Evolutionary conservation across 2,329 filamentous ascomycete species (phyloP).

Genomic region (Sclerotinia nivalis): DNA sequence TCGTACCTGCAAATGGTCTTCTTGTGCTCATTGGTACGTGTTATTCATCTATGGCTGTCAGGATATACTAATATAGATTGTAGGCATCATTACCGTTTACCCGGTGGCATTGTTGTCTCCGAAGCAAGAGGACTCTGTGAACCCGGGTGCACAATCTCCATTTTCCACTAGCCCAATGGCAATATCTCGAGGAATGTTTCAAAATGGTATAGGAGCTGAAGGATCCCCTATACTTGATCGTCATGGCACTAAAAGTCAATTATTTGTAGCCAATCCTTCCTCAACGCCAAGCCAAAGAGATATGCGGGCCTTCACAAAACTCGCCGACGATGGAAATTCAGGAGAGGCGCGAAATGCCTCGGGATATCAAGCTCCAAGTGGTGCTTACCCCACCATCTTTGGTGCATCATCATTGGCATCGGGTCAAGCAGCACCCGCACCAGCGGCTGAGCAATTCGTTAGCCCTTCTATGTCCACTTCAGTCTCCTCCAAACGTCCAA

Average conservation of each 20-base stretch:
- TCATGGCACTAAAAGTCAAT: slow-evolving; percentile 34
- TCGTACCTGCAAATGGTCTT: slow-evolving; percentile 39
- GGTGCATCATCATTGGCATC: slow-evolving; percentile 25
- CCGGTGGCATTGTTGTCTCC: slow-evolving; percentile 32
- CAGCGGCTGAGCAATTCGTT: not conserved
- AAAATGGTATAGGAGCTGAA: slow-evolving; percentile 28
- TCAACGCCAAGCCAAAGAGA: slow-evolving; percentile 31
- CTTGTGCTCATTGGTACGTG: slow-evolving; percentile 40
- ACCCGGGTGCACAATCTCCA: slow-evolving; percentile 40
- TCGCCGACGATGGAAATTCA: slow-evolving; percentile 25
- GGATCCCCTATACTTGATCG: slow-evolving; percentile 36
- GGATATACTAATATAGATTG: not conserved
- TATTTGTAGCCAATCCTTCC: slow-evolving; percentile 41
- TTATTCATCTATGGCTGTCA: not conserved
- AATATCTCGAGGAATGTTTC: slow-evolving; percentile 32
- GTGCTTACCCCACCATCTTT: slow-evolving; percentile 34
- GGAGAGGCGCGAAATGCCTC: slow-evolving; percentile 27
- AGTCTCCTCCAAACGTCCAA: slow-evolving; percentile 35
- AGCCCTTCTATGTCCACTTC: not conserved
- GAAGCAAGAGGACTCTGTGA: slow-evolving; percentile 33
- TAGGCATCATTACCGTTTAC: slow-evolving; percentile 38
- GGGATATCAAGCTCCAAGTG: slow-evolving; percentile 37
- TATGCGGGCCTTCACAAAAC: slow-evolving; percentile 34
- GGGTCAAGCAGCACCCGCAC: slow-evolving; percentile 27
- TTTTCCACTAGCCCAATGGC: slow-evolving; percentile 34